Percentiles rank a stretch among this genome's conserved stretches.
These are phyloP conservation scores for Diplodia mutila DNA, from an alignment of 2,329 filamentous ascomycete species.

Conservation along the genomic window DNA sequence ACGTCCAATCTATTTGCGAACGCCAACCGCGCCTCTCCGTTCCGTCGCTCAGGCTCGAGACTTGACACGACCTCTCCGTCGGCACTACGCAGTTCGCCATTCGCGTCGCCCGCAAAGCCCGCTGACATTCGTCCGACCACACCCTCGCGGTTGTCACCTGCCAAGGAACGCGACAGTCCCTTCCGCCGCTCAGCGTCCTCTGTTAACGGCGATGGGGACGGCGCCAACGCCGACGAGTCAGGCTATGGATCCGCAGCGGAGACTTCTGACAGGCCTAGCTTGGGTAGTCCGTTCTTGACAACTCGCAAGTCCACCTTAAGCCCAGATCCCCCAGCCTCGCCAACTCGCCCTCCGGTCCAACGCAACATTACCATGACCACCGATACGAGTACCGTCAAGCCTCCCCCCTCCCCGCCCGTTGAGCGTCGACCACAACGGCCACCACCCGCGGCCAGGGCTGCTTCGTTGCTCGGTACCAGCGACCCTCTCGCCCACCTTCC, in stretches of 20 bases:
- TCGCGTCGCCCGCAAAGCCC: conserved; percentile 27
- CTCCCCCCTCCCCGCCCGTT: conserved; percentile 31
- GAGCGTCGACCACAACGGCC: conserved; percentile 43
- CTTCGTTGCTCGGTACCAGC: conserved; percentile 22
- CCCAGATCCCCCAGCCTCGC: conserved; percentile 39
- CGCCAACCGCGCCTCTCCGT: conserved; percentile 47
- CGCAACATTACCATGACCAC: conserved; percentile 28
- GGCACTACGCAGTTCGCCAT: conserved; percentile 35
- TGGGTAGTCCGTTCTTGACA: conserved; percentile 32
- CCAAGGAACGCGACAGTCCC: conserved; percentile 27
- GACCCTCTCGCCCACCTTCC: conserved; percentile 71
- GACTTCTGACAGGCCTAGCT: conserved; percentile 38
- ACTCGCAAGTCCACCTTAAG: conserved; percentile 33
- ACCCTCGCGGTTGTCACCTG: conserved; percentile 30
- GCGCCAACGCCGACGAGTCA: conserved; percentile 18
- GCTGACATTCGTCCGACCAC: conserved; percentile 24
- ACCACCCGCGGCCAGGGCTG: conserved; percentile 34
- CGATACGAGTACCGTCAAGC: conserved; percentile 17
- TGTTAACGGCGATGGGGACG: conserved; percentile 29
- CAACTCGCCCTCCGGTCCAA: conserved; percentile 35
- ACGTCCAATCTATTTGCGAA: conserved; percentile 50
- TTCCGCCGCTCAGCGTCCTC: conserved; percentile 40
- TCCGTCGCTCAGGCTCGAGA: conserved; percentile 47
- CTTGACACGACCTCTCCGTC: conserved; percentile 45
- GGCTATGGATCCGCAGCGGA: conserved; percentile 30